Evolutionary conservation across 164 flowering plant species (phyloP).

Genomic region (Nelumbo lutea): DNA sequence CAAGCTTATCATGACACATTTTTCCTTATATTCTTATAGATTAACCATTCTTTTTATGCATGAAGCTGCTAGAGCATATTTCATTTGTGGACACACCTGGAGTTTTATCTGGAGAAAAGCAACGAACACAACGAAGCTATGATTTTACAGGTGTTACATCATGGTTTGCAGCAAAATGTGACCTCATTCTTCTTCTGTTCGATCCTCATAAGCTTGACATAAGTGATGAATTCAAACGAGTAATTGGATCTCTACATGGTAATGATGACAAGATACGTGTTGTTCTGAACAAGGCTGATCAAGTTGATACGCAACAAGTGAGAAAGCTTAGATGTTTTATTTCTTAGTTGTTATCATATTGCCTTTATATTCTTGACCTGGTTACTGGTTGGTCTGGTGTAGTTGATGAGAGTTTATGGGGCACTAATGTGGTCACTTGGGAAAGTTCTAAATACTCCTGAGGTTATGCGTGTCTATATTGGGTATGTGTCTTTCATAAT

Average conservation of each 20-base stretch:
- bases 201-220: constrained; percentile 97
- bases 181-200: constrained; percentile 81
- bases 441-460: constrained; percentile 93
- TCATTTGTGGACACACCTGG: constrained; percentile 98
- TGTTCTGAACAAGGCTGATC: constrained; percentile 95
- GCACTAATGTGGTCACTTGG: constrained; percentile 99
- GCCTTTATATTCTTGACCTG: background rate
- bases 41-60: constrained; percentile 9
- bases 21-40: background rate
- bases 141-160: constrained; percentile 97
- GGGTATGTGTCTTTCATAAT: constrained; percentile 48
- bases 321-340: constrained; percentile 9
- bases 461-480: constrained; percentile 85
- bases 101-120: constrained; percentile 96
- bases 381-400: constrained; percentile 7
- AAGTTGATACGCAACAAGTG: constrained; percentile 97
- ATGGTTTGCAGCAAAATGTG: constrained; percentile 98
- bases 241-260: constrained; percentile 87
- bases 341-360: background rate
- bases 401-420: constrained; percentile 87
- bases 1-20: background rate
- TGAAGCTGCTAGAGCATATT: constrained; percentile 85
- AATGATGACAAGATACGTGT: constrained; percentile 99
- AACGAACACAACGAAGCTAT: constrained; percentile 90
- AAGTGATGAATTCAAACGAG: constrained; percentile 96